Base-by-base conservation (phyloP, 2,329 filamentous ascomycete genomes). In the Diplodia sapinea region DNA sequence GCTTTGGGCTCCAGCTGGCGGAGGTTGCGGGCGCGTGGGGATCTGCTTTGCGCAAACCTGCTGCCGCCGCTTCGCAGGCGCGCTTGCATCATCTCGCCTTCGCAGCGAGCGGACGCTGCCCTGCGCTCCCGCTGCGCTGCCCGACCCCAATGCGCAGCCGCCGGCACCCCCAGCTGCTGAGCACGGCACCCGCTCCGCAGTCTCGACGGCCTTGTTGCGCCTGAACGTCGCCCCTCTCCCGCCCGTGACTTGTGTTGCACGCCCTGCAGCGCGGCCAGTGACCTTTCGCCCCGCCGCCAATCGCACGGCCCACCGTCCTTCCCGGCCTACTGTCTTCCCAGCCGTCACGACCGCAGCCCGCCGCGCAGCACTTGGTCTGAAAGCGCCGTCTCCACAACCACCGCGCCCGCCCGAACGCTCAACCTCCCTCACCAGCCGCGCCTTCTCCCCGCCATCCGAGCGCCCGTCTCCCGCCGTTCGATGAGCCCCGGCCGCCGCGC, bases 401-500 rank as follows among this genome's bases (percentile, higher is more conserved):
- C 65, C 70, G 69, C 70, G 69, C 70, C 29, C 68, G 68, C 65
- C 69, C 54, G 66, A 54, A 65, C 68, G 59, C 38, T 59, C 50
- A 63, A 20, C 38, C 66, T 65, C 55, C 68, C n/a, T 70, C 65
- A 65, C 70, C 70, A 70, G 63, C 71, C 66, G 64, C 69, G 67
- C 68, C 69, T 70, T 17, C 68, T 67, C 63, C 69, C 57, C 68
- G 50, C 49, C 68, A 15, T 15, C 29, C 31, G n/a, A 9, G 52
- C 55, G 67, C 55, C 13, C 55, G 47, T 26, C 65, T 43, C 31
- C 29, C 33, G 65, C 69, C 55, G 62, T 70, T 71, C 71, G 68
- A 78, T 77, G 75, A 74, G 69, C 74, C 69, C 71, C 71, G 72
- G 67, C 71, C 72, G 70, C 69, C 71, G 71, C 73, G 70, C 72